phyloP scores from a whole-genome alignment of 1,284 basidiomycete genomes.

The Schizophyllum commune region DNA sequence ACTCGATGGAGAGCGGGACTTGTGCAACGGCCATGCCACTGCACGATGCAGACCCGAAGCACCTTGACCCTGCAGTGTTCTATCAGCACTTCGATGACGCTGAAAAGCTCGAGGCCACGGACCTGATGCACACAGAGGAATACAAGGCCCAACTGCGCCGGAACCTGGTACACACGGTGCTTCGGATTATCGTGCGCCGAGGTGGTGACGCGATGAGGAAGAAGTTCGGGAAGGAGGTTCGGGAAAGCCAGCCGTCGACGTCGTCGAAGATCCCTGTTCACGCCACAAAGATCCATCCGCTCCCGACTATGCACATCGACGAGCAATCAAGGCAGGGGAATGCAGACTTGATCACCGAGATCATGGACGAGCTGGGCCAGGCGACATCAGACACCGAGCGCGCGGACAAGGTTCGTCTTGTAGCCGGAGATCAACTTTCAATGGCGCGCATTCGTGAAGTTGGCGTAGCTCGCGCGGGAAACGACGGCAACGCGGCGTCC shows the following conservation, averaged over 20 bases:
- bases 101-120: constrained; percentile 7
- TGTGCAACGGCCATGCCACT: constrained; percentile 15
- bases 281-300: background rate
- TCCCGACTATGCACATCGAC: constrained; percentile 19
- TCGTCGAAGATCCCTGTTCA: background rate
- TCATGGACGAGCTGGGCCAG: constrained; percentile 14
- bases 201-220: constrained; percentile 14
- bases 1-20: constrained; percentile 18
- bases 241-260: background rate
- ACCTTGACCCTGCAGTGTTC: constrained; percentile 11
- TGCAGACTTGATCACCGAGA: constrained; percentile 19
- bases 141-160: constrained; percentile 10
- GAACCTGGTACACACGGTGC: constrained; percentile 16
- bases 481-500: constrained; percentile 16
- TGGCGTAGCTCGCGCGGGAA: constrained; percentile 16
- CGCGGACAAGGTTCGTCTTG: constrained; percentile 6
- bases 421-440: constrained; percentile 24
- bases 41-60: constrained; percentile 7
- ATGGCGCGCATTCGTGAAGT: constrained; percentile 18
- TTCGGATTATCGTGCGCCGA: constrained; percentile 17
- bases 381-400: constrained; percentile 4
- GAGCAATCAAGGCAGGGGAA: constrained; percentile 20
- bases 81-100: constrained; percentile 10
- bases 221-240: constrained; percentile 11
- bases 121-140: constrained; percentile 12